Evolutionary conservation across 1,284 basidiomycete species (phyloP).

Genomic region (Sparassis latifolia): DNA sequence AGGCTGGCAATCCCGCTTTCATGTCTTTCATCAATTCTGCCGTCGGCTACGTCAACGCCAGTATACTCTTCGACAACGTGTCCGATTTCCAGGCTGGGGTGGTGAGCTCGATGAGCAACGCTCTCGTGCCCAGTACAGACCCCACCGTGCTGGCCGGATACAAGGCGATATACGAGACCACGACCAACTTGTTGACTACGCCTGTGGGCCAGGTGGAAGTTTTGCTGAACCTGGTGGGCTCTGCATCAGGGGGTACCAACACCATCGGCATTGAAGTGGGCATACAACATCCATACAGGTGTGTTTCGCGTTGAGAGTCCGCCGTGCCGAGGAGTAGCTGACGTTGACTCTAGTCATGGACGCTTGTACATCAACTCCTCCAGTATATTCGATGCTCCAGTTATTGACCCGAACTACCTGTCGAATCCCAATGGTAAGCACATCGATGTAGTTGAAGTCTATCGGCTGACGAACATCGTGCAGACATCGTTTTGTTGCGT

Average conservation of each 20-base stretch:
- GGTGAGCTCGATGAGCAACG: slow-evolving; percentile 26
- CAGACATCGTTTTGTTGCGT: slow-evolving; percentile 51
- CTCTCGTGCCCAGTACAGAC: slow-evolving; percentile 42
- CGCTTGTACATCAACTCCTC: slow-evolving; percentile 39
- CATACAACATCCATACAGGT: slow-evolving; percentile 59
- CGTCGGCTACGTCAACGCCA: slow-evolving; percentile 58
- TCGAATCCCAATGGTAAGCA: slow-evolving; percentile 36
- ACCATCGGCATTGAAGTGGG: slow-evolving; percentile 58
- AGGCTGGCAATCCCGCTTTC: slow-evolving; percentile 25
- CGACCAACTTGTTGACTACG: slow-evolving; percentile 38
- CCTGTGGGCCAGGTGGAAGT: slow-evolving; percentile 56
- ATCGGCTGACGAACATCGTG: slow-evolving; percentile 26
- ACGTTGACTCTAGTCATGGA: slow-evolving; percentile 22
- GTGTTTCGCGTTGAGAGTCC: slow-evolving; percentile 1
- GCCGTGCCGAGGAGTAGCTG: no score
- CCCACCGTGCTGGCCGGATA: slow-evolving; percentile 55
- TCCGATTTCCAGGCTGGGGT: slow-evolving; percentile 27
- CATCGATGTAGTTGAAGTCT: no score
- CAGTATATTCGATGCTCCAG: slow-evolving; percentile 47
- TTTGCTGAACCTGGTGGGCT: slow-evolving; percentile 49
- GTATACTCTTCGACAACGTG: slow-evolving; percentile 37
- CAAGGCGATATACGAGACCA: slow-evolving; percentile 51
- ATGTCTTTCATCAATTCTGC: slow-evolving; percentile 64
- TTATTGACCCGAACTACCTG: slow-evolving; percentile 61
- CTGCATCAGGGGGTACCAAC: slow-evolving; percentile 27